Base-by-base conservation (phyloP, 805 yeast species). In the Kluyveromyces wickerhamii region DNA sequence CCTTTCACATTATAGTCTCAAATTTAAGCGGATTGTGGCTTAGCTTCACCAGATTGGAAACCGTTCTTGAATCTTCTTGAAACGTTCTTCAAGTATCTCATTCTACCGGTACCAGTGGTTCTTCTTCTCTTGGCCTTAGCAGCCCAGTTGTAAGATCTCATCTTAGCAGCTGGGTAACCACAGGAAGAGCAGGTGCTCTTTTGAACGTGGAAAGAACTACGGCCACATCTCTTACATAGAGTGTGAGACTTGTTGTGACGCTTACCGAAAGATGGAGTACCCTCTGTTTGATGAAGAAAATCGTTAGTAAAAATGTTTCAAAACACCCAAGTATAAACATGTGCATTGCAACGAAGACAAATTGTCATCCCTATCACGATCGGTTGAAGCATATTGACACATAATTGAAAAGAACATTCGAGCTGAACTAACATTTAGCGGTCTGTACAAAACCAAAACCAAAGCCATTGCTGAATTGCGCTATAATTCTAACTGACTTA, bases 211-310 rank as follows among this genome's bases (percentile, higher is more conserved):
- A 89, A 89, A 46, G 96, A 81, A 77, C 97, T 95, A 66, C 77
- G 74, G 65, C 97, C 97, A 78, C 98, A 92, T 82, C 95, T 82
- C 78, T 83, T 86, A 80, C 98, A 92, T 72, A 88, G 77, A 67
- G 94, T 82, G 86, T 92, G 98, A 67, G 97, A 82, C 77, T 92
- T 92, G 89, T 84, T 88, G 85, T 92, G 96, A 73, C 92, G 87
- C 78, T 89, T 89, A 80, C 98, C 98, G 79, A 86, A 81, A 70
- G 96, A 86, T 75, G 97, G 96, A 72, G 98, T 89, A 85, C 98
- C 98, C 87, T 89, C 94, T 77, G 41, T 47, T 47, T 41, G 34
- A 42, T 11, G 48, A 45, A 60, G 52, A 47, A 43, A 39, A 44
- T 44, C 46, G 62, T 59, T 63, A 60, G 67, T 64, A 58, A 42